These are phyloP conservation scores for Penicillium tannophilum DNA, from an alignment of 495 filamentous ascomycete species.

Conservation along the genomic window DNA sequence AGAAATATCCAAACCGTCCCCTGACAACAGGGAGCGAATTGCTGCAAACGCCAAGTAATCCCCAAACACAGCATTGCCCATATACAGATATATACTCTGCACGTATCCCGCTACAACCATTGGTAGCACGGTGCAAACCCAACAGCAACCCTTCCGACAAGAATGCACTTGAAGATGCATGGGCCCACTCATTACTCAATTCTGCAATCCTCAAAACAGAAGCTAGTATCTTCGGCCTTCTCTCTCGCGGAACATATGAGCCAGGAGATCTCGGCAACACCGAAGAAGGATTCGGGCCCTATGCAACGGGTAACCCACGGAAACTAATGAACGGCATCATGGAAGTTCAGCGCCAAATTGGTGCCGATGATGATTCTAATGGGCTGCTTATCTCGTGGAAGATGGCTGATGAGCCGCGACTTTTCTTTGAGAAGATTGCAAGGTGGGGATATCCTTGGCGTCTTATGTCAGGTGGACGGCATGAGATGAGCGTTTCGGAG, in stretches of 20 bases:
- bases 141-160: conserved; percentile 2
- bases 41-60: conserved; percentile 18
- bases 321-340: conserved; percentile 26
- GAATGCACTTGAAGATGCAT: conserved; percentile 26
- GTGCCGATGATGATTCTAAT: conserved; percentile 12
- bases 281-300: conserved; percentile 11
- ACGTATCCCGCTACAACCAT: conserved; percentile 24
- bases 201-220: conserved; percentile 25
- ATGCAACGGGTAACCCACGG: conserved; percentile 12
- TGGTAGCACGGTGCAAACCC: conserved; percentile 11
- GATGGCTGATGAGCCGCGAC: conserved; percentile 23
- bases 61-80: conserved; percentile 26
- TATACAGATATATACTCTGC: conserved; percentile 39
- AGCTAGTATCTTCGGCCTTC: conserved; percentile 24
- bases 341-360: conserved; percentile 20
- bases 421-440: conserved; percentile 35
- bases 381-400: conserved; percentile 32
- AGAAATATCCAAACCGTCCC: conserved; percentile 31
- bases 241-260: conserved; percentile 9
- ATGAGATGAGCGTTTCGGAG: conserved; percentile 24
- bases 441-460: conserved; percentile 40
- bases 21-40: conserved; percentile 20
- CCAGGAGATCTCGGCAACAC: conserved; percentile 28
- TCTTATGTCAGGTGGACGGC: conserved; percentile 35
- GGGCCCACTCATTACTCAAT: conserved; percentile 30